Base-by-base conservation (phyloP, 257 asterid species). In the Scutellaria baicalensis region DNA sequence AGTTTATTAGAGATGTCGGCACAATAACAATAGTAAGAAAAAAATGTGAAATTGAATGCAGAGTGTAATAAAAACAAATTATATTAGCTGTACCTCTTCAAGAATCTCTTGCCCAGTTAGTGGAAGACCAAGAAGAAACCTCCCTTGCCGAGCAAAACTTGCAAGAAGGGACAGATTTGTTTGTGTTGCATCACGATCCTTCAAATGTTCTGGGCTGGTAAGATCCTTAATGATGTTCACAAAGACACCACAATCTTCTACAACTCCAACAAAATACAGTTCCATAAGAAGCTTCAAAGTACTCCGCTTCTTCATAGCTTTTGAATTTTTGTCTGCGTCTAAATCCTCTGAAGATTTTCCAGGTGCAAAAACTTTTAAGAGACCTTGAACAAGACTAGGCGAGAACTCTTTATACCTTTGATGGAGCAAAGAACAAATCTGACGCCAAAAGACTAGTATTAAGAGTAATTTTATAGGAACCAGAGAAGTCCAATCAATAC, bases 361-460 rank as follows among this genome's bases (percentile, higher is more conserved):
- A 38, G 90, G 95, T 35, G 80, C 54, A 70, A 94, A 94, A 68
- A 88, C 80, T 82, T 89, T 94, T 75, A 85, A 45, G 68, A 94
- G 99, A 64, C 97, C 97, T 88, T 94, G 97, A 77, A 91, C 95
- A 64, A 94, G 90, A 83, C 89, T 86, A 38, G 93, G 91, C 20
- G 98, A 87, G 81, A 94, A 94, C 59, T 94, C 99, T 60, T 79
- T 88, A 85, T 94, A 94, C 78, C 99, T 87, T 72, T 89, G 99
- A 85, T 94, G 99, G 75, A 94, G 96, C 87, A 94, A 81, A 76
- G 98, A 94, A 82, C 99, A 91, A 79, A 94, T 85, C 99, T 94
- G 86, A 71, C 66, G 75, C 44, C 74, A 77, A 72, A 76, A 52
- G 55, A 75, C 42, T 51, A 48, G 49, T 59, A 60, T 58, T 50